Evolutionary conservation across 139 green algal genomes (phyloP), one percentile per base, ranked within the genome.

Genomic region (Chlamydomonas sp.): DNA sequence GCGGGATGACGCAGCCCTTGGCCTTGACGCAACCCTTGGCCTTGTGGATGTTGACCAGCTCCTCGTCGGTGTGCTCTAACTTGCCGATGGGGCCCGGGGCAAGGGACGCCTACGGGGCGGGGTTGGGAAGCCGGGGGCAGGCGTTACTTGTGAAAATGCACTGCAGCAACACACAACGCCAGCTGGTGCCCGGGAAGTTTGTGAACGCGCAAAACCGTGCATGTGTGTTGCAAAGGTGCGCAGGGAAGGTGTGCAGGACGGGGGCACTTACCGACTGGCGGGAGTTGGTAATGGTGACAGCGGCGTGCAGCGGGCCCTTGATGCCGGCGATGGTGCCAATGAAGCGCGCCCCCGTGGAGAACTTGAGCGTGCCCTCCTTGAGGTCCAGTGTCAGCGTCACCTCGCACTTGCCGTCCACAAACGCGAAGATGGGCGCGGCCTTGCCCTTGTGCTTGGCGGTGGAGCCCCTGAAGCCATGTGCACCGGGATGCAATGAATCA

Each of bases 1-100:
- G 58, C 62, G 86, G 88, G 68, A 90, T 77, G 18, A 90, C 74
- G 83, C 90, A 91, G 20, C 92, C 90, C 87, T 49, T 49, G 31
- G 31, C 31, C 31, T 49, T 49, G 31, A 49, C 31, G 31, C 31
- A 49, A 49, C 31, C 31, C 31, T 94, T 95, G 59, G 91, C 93
- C 77, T 93, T 93, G 63, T 94, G 88, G 77, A 95, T 91, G 89
- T 93, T 92, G 63, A 95, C 87, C 78, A 95, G 90, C 91, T 95
- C 93, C 93, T 95, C 93, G 61, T 93, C 93, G 72, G 90, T 94
- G 85, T 93, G 90, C 85, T 95, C 93, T 9, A 77, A 89, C 78
- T 91, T 92, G 85, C 93, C 93, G 20, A 95, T 93, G n/a, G 93
- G 93, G 3, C 93, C 91, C 63, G 86, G 91, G 2, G 76, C 66